Conservation (phyloP, 345 rosid genomes). For the Dovyalis caffra region DNA sequence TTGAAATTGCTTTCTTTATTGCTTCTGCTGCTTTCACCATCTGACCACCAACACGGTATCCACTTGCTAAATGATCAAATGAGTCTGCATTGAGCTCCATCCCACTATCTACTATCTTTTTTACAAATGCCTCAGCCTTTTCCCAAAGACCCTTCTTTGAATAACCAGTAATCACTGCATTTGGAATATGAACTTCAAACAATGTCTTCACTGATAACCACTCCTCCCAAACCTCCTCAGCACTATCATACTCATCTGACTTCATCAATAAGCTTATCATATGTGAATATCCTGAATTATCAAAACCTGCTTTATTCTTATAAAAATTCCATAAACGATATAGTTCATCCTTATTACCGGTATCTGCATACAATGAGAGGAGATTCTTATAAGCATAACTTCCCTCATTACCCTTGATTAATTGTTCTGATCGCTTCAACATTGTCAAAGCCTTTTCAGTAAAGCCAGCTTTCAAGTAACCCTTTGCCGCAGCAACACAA, state of each 20-base stretch:
- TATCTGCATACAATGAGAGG: background rate
- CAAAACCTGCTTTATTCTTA: background rate
- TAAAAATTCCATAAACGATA: no score
- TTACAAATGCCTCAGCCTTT: background rate
- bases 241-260: background rate
- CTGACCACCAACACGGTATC: conserved; percentile 4
- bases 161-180: background rate
- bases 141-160: background rate
- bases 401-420: conserved; percentile 1
- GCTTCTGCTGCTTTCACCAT: conserved; percentile 15
- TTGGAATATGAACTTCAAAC: background rate
- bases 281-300: background rate
- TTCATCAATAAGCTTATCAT: background rate
- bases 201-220: background rate
- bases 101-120: background rate
- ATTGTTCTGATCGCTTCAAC: conserved; percentile 44
- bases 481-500: conserved; percentile 37
- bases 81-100: background rate
- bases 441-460: conserved; percentile 33
- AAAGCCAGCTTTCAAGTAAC: conserved; percentile 45
- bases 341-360: background rate
- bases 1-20: conserved; percentile 17
- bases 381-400: background rate
- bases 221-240: background rate
- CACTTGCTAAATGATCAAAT: conserved; percentile 13